These are phyloP conservation scores for Curvularia sp. DNA, from an alignment of 2,329 filamentous ascomycete genomes.

Conservation along the genomic window DNA sequence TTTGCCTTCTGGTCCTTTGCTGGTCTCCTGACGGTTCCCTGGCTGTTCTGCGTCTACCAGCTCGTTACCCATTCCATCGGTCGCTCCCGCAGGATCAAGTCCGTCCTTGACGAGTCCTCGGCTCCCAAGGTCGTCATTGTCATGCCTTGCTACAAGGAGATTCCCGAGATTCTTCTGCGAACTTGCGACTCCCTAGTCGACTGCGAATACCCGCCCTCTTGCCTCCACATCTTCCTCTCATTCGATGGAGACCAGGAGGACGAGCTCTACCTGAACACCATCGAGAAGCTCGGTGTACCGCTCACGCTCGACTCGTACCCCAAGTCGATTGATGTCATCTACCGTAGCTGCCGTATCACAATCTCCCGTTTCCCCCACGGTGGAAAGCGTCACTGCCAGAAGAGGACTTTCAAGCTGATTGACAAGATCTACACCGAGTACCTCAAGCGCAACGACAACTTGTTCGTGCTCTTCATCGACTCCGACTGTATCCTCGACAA, in stretches of 20 bases:
- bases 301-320: constrained; percentile 79
- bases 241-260: constrained; percentile 92
- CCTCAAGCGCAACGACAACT: constrained; percentile 83
- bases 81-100: constrained; percentile 80
- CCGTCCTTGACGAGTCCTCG: constrained; percentile 80
- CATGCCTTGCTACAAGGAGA: constrained; percentile 96
- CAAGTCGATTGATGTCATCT: constrained; percentile 87
- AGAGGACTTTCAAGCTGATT: constrained; percentile 89
- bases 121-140: constrained; percentile 95
- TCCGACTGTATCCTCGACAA: constrained; percentile 94
- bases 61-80: constrained; percentile 87
- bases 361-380: constrained; percentile 92
- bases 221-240: constrained; percentile 92
- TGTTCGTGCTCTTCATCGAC: constrained; percentile 97
- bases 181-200: constrained; percentile 92
- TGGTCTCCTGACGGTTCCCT: constrained; percentile 82
- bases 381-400: constrained; percentile 93
- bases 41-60: constrained; percentile 92
- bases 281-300: constrained; percentile 83
- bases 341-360: constrained; percentile 82
- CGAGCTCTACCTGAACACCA: constrained; percentile 85
- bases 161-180: constrained; percentile 80
- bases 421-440: constrained; percentile 92
- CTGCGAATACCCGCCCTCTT: constrained; percentile 90
- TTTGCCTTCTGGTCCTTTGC: constrained; percentile 96